Evolutionary conservation across 2,329 filamentous ascomycete genomes (phyloP), one percentile per base, ranked within the genome.

Genomic region (Phialocephala subalpina): DNA sequence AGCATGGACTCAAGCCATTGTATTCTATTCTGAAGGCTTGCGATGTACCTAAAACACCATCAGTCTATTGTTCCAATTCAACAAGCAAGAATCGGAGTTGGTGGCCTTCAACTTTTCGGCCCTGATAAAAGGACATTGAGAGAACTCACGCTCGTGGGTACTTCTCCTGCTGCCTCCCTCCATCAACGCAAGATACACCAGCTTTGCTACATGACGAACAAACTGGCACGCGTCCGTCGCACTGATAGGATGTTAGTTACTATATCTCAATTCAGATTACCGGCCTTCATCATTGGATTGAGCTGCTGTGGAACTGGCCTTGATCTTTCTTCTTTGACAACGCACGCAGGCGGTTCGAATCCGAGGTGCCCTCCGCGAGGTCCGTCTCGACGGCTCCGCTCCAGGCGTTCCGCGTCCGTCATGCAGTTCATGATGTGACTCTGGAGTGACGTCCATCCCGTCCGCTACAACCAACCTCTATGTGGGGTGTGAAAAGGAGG

Each of bases 271-370:
- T 36, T 9, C 11, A n/a, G n/a, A n/a, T n/a, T n/a, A n/a, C n/a
- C n/a, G n/a, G n/a, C n/a, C n/a, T n/a, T n/a, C n/a, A n/a, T n/a
- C n/a, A n/a, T n/a, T n/a, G n/a, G n/a, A n/a, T n/a, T n/a, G n/a
- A n/a, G n/a, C n/a, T n/a, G n/a, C n/a, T n/a, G n/a, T n/a, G n/a
- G n/a, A 40, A 29, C 77, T 27, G 75, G 82, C 82, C 55, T 79
- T 79, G 70, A 85, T 84, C 73, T 85, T 85, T 29, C 83, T 78
- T 49, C 81, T 76, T 66, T 85, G 83, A 63, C 83, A 85, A 5
- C 78, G 52, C n/a, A 63, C 25, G 35, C 70, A 72, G 14, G 70
- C 70, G 18, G 60, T 55, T 38, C 63, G 65, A 42, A 67, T 64
- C 3, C 70, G 69, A 14, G 56, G 45, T 22, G 27, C 33, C 58